A percentile compares a stretch with the other conserved stretches of the same genome.
Conservation (phyloP, 78 protist genomes). For the Speleostelium caveatum region DNA sequence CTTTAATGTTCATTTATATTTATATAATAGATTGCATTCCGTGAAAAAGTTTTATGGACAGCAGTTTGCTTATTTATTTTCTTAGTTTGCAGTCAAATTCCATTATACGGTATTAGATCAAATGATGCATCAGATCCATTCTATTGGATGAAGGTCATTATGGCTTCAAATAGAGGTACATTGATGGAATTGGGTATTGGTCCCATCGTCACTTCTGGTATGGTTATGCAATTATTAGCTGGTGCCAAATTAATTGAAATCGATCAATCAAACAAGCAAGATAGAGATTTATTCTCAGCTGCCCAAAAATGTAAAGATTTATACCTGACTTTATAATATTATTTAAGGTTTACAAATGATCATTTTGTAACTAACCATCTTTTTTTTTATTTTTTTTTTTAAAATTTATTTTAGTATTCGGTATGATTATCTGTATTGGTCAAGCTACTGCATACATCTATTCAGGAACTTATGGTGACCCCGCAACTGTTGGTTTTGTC, state of each 20-base stretch:
- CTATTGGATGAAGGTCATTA: constrained; percentile 99
- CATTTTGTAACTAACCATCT: background rate
- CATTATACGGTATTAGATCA: constrained; percentile 96
- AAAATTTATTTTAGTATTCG: constrained; percentile 86
- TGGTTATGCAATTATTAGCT: constrained; percentile 98
- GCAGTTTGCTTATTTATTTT: constrained; percentile 96
- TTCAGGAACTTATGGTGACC: constrained; percentile 97
- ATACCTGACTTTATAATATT: too few relatives aligned
- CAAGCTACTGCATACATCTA: constrained; percentile 98
- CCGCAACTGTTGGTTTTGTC: constrained; percentile 93
- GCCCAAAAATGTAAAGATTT: constrained; percentile 95
- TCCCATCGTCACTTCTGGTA: constrained; percentile 98
- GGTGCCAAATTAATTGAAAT: constrained; percentile 98
- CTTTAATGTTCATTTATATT: too few relatives aligned
- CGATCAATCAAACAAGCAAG: constrained; percentile 94
- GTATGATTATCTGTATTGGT: constrained; percentile 96
- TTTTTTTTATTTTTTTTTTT: background rate
- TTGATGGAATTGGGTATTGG: constrained; percentile 99
- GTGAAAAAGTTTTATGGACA: constrained; percentile 98
- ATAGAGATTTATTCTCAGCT: constrained; percentile 93
- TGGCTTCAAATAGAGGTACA: constrained; percentile 99
- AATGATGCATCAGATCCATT: constrained; percentile 96
- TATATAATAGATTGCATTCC: constrained; percentile 83
- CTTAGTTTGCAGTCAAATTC: constrained; percentile 99
- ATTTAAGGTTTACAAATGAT: too few relatives aligned